Base-by-base conservation (phyloP, 805 yeast genomes). In the Priceomyces carsonii region DNA sequence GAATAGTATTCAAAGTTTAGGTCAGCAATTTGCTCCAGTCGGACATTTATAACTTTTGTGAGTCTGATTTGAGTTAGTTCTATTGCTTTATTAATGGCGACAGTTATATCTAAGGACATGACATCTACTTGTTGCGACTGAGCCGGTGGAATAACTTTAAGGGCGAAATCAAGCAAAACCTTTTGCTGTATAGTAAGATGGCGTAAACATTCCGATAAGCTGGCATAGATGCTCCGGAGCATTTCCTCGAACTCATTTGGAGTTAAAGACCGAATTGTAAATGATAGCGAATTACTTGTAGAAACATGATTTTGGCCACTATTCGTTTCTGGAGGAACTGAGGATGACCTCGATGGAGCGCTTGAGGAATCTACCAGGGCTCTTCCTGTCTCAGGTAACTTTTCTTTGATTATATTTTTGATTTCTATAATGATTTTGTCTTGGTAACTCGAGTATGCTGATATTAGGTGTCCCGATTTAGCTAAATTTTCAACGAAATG, bases 161-260 rank as follows among this genome's bases (percentile, higher is more conserved):
- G 71, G 0, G 95, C 80, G 35, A 85, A 53, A 45, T 87, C 93
- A 9, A 93, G 67, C 18, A 91, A 58, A 4, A 86, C 48, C 55
- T 88, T 89, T 53, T 89, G 95, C 39, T 89, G 96, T 6, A 77
- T 64, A 1, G 86, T 78, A 19, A 90, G 63, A 39, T 95, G 72
- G 43, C 91, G 67, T 17, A 89, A 63, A 13, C 87, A 80, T 50
- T 85, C 95, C 0, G 88, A 77, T 3, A 84, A 66, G 14, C 77
- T 72, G 0, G 85, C 61, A 45, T 76, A 86, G 3, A 81, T 80
- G 18, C 63, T 66, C 2, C 71, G 57, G 27, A 87, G 55, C 86
- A 89, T 82, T 1, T 61, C 66, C 48, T 85, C 87, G 52, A 89
- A 89, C 39, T 87, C 96, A 9, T 63, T 59, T 0, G 93, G 83